Base-by-base conservation (phyloP, 176 grass and related monocot species). In the Pontederia paniculata region DNA sequence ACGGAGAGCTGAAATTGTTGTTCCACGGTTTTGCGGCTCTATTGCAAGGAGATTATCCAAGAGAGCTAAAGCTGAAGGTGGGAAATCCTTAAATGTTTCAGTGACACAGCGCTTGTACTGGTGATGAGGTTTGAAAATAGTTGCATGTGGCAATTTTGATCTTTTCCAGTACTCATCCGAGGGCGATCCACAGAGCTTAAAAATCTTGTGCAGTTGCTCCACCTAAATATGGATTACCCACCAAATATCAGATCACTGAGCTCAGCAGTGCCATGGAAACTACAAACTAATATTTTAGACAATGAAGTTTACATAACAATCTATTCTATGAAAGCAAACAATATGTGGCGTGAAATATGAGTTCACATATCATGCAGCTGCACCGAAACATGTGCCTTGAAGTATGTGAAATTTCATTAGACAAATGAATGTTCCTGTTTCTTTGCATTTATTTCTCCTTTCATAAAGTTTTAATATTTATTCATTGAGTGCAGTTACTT, bases 141-240 rank as follows among this genome's bases (percentile, higher is more conserved):
- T 89, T 62, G 76, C 74, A 69, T 89, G 73, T 2, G 81, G 81
- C 17, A 89, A 64, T 58, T 73, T 84, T 1, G 81, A 78, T 52
- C 78, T 89, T 22, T 56, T 73, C 86, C 86, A 89, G 71, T 84
- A 89, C 12, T 89, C 74, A 51, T 89, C 86, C 1, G 86, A 84
- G 17, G 86, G 86, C 41, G 86, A 89, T 17, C 86, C 86, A 37
- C 86, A 89, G 12, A 89, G 86, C 81, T 89, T 89, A 74, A 89
- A 89, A 60, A 89, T 89, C 67, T 89, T 89, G 77, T 89, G 86
- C 51, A 89, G 54, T 76, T 89, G 86, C 74, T 89, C 86, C 50
- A 89, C 82, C 85, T 88, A 61, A 20, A 44, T 9, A 43, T 51
- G 15, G 57, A 45, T 52, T 12, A 20, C 22, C 25, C 18, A 44